Evolutionary conservation across 495 filamentous ascomycete species (phyloP).

Genomic region (Penicillium ucsense): DNA sequence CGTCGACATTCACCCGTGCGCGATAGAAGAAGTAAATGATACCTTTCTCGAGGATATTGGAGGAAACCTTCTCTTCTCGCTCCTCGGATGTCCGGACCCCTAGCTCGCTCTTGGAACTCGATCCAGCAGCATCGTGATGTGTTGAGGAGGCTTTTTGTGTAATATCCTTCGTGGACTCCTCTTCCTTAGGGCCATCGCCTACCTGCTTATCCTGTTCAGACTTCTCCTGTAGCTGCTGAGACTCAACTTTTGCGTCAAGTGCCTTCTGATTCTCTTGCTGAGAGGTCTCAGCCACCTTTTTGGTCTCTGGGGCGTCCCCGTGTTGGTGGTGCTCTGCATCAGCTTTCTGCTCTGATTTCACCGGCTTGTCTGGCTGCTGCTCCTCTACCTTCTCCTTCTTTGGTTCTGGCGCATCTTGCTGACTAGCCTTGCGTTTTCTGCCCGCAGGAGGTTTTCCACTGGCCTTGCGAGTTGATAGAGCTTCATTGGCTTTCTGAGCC

Average conservation of each 20-base stretch:
- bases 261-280: conserved; percentile 11
- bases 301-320: not conserved
- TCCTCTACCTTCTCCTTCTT: conserved; percentile 4
- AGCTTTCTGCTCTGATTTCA: not conserved
- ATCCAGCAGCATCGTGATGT: conserved; percentile 2
- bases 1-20: conserved; percentile 61
- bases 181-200: conserved; percentile 2
- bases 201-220: not conserved
- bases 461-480: conserved; percentile 21
- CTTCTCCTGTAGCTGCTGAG: conserved; percentile 26
- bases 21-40: conserved; percentile 93
- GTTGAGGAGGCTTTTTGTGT: not conserved
- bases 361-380: not conserved
- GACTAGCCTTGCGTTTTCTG: conserved; percentile 27
- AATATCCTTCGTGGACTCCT: not conserved
- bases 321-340: too few species aligned
- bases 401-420: conserved; percentile 14
- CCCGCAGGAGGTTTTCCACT: conserved; percentile 15
- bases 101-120: conserved; percentile 5
- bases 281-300: conserved; percentile 18
- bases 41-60: conserved; percentile 82
- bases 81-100: conserved; percentile 29
- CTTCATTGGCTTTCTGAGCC: conserved; percentile 37
- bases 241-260: conserved; percentile 14
- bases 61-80: conserved; percentile 49